phyloP scores from a whole-genome alignment of 768 basidiomycete species.

The Thelephora ganbajun region DNA sequence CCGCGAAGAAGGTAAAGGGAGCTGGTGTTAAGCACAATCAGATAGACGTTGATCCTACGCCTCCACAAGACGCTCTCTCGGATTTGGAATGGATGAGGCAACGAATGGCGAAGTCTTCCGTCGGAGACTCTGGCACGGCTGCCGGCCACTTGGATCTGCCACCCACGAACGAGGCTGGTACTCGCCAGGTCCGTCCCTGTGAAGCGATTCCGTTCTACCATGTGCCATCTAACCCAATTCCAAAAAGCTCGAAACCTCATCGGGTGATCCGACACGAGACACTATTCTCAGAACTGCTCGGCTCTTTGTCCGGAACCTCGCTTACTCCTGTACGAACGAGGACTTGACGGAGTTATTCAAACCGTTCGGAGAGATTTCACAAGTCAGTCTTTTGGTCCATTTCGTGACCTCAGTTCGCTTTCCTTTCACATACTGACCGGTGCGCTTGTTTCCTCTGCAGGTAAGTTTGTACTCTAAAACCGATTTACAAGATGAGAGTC shows the following conservation, averaged over 20 bases:
- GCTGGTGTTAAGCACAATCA: background rate
- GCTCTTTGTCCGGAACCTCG: slow-evolving; percentile 89
- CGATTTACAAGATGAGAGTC: slow-evolving; percentile 27
- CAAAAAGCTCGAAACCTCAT: background rate
- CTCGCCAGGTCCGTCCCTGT: too few relatives aligned
- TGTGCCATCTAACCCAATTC: background rate
- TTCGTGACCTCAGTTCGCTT: background rate
- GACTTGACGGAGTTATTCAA: slow-evolving; percentile 56
- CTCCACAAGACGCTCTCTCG: slow-evolving; percentile 26
- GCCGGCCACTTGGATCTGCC: too few relatives aligned
- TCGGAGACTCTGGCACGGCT: too few relatives aligned
- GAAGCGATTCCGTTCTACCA: too few relatives aligned
- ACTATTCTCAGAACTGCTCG: slow-evolving; percentile 65
- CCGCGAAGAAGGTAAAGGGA: slow-evolving; percentile 10
- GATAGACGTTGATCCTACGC: background rate
- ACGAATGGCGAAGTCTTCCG: slow-evolving; percentile 26
- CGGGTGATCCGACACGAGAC: slow-evolving; percentile 19
- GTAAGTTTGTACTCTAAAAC: background rate
- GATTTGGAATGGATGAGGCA: slow-evolving; percentile 68
- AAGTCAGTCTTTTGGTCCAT: slow-evolving; percentile 36
- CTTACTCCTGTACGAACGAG: slow-evolving; percentile 65
- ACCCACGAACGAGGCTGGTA: too few relatives aligned
- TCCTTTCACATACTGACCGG: background rate
- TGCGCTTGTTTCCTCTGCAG: background rate
- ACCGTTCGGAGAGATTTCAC: slow-evolving; percentile 56